Evolutionary conservation across 495 filamentous ascomycete genomes (phyloP).

Genomic region (Trichoderma asperelloides): DNA sequence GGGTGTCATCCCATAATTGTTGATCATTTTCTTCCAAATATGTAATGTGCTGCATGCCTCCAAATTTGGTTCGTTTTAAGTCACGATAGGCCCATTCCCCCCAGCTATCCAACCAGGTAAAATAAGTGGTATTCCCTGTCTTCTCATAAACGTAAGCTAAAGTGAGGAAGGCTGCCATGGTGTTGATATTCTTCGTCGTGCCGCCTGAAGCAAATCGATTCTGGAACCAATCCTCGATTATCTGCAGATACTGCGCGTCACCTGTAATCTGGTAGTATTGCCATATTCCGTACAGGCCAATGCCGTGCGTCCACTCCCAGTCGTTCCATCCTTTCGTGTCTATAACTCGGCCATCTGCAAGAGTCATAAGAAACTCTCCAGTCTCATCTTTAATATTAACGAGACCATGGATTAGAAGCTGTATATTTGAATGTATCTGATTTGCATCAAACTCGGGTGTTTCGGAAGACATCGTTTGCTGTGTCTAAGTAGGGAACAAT

Average conservation of each 20-base stretch:
- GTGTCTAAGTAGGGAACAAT: too few species aligned
- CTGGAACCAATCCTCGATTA: conserved; percentile 62
- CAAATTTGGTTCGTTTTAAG: conserved; percentile 55
- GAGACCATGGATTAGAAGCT: conserved; percentile 55
- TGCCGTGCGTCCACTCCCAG: conserved; percentile 78
- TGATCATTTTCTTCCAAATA: conserved; percentile 55
- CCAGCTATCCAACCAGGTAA: conserved; percentile 66
- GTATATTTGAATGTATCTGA: conserved; percentile 47
- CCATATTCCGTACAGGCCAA: conserved; percentile 71
- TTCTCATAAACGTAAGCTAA: conserved; percentile 64
- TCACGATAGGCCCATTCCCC: conserved; percentile 70
- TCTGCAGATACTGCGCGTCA: conserved; percentile 37
- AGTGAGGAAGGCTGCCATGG: conserved; percentile 64
- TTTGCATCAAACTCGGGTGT: conserved; percentile 29
- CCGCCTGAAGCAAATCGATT: conserved; percentile 55
- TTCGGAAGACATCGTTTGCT: conserved; percentile 27
- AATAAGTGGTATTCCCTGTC: conserved; percentile 49
- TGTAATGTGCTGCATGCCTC: conserved; percentile 68
- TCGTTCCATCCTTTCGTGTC: conserved; percentile 71
- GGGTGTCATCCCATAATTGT: conserved; percentile 69
- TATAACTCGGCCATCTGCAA: conserved; percentile 61
- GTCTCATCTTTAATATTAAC: conserved; percentile 62
- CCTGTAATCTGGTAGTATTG: conserved; percentile 62
- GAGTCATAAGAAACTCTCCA: conserved; percentile 56
- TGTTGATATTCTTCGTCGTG: conserved; percentile 76